These are phyloP conservation scores for Exophiala bonariae DNA, from an alignment of 2,329 filamentous ascomycete genomes.

Conservation along the genomic window DNA sequence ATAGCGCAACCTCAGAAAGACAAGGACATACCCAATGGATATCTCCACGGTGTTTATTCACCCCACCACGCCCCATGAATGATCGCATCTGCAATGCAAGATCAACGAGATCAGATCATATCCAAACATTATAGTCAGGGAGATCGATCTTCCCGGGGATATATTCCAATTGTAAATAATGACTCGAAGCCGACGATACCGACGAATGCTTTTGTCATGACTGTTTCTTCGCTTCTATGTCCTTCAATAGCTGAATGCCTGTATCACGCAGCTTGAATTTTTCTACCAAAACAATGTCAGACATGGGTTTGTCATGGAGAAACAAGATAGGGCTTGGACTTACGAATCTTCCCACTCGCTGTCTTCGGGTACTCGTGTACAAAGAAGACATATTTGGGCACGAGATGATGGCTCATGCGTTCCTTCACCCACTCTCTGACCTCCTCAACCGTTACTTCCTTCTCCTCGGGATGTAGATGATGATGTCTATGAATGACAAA, in stretches of 20 bases:
- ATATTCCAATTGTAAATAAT: too few relatives aligned
- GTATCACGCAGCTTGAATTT: constrained; percentile 72
- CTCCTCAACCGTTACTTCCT: constrained; percentile 55
- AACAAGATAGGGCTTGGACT: constrained; percentile 40
- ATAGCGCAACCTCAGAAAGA: too few relatives aligned
- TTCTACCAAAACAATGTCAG: constrained; percentile 11
- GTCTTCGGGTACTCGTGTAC: constrained; percentile 86
- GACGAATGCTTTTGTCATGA: too few relatives aligned
- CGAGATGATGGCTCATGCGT: constrained; percentile 71
- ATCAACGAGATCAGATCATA: too few relatives aligned
- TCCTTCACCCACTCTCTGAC: constrained; percentile 71
- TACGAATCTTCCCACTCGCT: constrained; percentile 94
- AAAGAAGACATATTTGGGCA: constrained; percentile 90
- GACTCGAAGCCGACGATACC: too few relatives aligned
- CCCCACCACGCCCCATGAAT: too few relatives aligned
- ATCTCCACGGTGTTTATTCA: too few relatives aligned
- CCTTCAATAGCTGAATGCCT: constrained; percentile 52
- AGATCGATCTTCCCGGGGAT: too few relatives aligned
- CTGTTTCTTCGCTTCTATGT: not conserved
- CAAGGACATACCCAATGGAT: too few relatives aligned
- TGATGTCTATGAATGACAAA: constrained; percentile 67
- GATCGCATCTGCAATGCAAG: too few relatives aligned
- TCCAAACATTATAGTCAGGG: too few relatives aligned
- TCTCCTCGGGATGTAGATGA: constrained; percentile 45
- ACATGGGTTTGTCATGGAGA: not conserved